Percentiles rank a stretch among this genome's conserved stretches.
Conservation (phyloP, 163 green algal species). For the Chlamydomonas reinhardtii region DNA sequence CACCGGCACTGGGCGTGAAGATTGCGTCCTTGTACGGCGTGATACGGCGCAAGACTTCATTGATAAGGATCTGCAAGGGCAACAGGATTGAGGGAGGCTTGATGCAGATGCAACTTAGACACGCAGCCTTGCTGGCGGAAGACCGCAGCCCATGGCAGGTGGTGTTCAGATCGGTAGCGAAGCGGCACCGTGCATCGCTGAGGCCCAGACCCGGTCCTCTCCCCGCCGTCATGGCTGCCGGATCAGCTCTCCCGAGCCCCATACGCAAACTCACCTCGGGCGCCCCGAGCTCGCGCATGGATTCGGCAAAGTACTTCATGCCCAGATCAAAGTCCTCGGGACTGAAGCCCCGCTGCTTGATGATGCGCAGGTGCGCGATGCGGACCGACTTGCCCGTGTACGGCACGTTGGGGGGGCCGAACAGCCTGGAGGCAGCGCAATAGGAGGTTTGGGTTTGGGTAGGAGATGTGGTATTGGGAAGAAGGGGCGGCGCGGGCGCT, state of each 20-base stretch:
- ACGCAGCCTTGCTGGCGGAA: no score
- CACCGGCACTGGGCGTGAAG: conserved; percentile 20
- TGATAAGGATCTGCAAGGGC: conserved; percentile 6
- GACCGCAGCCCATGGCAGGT: no score
- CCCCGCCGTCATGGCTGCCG: no score
- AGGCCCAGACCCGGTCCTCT: no score
- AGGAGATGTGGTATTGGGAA: no score
- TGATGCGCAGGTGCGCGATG: conserved; percentile 36
- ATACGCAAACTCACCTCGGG: conserved; percentile 22
- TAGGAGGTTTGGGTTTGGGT: no score
- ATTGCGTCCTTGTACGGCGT: conserved; percentile 36
- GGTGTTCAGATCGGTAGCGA: no score
- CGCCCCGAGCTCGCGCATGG: conserved; percentile 28
- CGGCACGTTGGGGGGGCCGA: conserved; percentile 17
- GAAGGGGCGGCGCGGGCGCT: neutral
- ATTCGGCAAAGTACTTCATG: conserved; percentile 27
- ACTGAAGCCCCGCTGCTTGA: conserved; percentile 39
- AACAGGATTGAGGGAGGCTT: no score
- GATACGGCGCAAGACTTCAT: conserved; percentile 30
- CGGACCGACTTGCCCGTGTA: conserved; percentile 25
- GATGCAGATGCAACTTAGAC: no score
- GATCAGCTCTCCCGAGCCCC: no score
- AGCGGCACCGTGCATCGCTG: no score
- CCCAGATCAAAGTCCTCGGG: conserved; percentile 45
- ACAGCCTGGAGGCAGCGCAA: conserved; percentile 26